These are phyloP conservation scores for Oidiodendron maius DNA, from an alignment of 495 filamentous ascomycete genomes.

Conservation along the genomic window DNA sequence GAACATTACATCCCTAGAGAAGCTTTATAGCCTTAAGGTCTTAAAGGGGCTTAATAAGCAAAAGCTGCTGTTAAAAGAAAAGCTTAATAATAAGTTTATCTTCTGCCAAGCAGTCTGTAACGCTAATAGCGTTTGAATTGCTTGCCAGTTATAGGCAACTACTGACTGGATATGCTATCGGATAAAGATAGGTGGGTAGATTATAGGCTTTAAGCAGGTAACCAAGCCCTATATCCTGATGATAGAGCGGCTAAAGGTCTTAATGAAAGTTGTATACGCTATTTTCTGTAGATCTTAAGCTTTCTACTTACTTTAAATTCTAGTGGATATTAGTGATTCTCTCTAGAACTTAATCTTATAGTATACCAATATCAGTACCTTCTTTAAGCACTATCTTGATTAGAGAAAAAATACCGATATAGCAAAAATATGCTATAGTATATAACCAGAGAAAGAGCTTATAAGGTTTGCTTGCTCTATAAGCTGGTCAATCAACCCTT, in stretches of 20 bases:
- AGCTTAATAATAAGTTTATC: slow-evolving; percentile 22
- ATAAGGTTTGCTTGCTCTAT: slow-evolving; percentile 26
- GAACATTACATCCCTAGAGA: slow-evolving; percentile 22
- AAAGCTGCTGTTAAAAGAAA: slow-evolving; percentile 24
- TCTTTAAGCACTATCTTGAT: slow-evolving; percentile 27
- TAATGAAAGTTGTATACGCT: background rate
- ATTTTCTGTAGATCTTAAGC: background rate
- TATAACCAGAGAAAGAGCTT: slow-evolving; percentile 24
- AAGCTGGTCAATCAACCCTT: slow-evolving; percentile 28
- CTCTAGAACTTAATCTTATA: slow-evolving; percentile 33
- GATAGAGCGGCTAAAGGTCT: background rate
- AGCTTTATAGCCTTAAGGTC: slow-evolving; percentile 27
- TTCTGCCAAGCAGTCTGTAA: slow-evolving; percentile 19
- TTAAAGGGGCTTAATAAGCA: slow-evolving; percentile 26
- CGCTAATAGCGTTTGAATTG: slow-evolving; percentile 17
- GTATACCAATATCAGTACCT: slow-evolving; percentile 27
- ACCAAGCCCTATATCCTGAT: slow-evolving; percentile 1
- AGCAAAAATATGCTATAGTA: slow-evolving; percentile 26
- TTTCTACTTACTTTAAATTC: slow-evolving; percentile 11
- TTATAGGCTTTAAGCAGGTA: slow-evolving; percentile 22
- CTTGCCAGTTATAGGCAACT: slow-evolving; percentile 13
- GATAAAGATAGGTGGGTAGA: slow-evolving; percentile 22
- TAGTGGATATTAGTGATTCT: slow-evolving; percentile 25
- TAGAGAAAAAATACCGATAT: slow-evolving; percentile 27
- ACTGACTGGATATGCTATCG: slow-evolving; percentile 17